A percentile compares a stretch with the other conserved stretches of the same genome.
phyloP scores from a whole-genome alignment of 495 filamentous ascomycete species.

The Xylaria acuta region DNA sequence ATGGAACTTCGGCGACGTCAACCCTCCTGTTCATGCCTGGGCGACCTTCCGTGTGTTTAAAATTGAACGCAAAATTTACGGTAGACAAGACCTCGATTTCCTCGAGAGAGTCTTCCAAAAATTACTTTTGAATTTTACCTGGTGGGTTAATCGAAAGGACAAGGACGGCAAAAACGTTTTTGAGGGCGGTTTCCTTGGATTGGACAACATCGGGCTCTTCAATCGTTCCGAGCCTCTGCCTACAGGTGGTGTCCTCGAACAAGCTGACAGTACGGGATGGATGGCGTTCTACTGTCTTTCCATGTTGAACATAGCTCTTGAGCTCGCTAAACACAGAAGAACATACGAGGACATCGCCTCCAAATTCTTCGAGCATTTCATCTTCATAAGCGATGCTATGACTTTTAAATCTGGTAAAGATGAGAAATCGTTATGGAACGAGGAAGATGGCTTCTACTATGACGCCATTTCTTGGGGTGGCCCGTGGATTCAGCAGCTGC shows the following conservation, averaged over 20 bases:
- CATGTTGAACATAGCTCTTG: slow-evolving; percentile 96
- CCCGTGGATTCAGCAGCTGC: slow-evolving; percentile 89
- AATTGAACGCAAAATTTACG: slow-evolving; percentile 97
- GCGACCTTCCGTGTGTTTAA: slow-evolving; percentile 94
- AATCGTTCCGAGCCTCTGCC: slow-evolving; percentile 97
- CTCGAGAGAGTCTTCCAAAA: slow-evolving; percentile 97
- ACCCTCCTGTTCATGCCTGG: slow-evolving; percentile 97
- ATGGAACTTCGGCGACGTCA: slow-evolving; percentile 98
- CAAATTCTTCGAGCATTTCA: slow-evolving; percentile 98
- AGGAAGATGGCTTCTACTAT: slow-evolving; percentile 96
- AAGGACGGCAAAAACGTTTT: slow-evolving; percentile 94
- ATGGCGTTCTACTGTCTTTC: slow-evolving; percentile 96
- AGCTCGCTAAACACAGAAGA: slow-evolving; percentile 92
- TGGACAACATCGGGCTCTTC: slow-evolving; percentile 97
- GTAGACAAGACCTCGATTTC: slow-evolving; percentile 92
- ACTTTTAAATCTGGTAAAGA: slow-evolving; percentile 80
- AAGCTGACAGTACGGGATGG: slow-evolving; percentile 97
- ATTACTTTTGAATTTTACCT: slow-evolving; percentile 93
- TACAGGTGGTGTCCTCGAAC: slow-evolving; percentile 90
- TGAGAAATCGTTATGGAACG: slow-evolving; percentile 90
- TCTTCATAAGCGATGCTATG: slow-evolving; percentile 98
- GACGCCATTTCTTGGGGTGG: slow-evolving; percentile 96
- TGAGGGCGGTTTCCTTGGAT: slow-evolving; percentile 93
- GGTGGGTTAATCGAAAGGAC: slow-evolving; percentile 98
- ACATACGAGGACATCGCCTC: slow-evolving; percentile 98